These are phyloP conservation scores for Purpureocillium lavendulum DNA, from an alignment of 2,329 filamentous ascomycete species.

Conservation along the genomic window DNA sequence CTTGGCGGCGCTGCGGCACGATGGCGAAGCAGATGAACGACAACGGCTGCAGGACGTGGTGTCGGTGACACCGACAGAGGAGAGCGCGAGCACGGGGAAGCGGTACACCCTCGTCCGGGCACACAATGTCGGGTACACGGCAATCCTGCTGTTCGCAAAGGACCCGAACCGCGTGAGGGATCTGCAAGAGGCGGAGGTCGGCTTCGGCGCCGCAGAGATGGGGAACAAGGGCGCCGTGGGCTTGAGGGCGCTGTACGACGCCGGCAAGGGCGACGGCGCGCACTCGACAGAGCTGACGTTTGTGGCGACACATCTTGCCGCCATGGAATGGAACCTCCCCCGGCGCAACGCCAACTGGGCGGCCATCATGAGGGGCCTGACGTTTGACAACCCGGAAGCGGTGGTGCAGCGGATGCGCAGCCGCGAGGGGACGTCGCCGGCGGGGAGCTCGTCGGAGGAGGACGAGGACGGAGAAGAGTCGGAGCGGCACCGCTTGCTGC, in stretches of 20 bases:
- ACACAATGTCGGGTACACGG: slow-evolving; percentile 82
- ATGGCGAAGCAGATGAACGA: slow-evolving; percentile 9
- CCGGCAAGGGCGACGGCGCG: slow-evolving; percentile 10
- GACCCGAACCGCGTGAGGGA: slow-evolving; percentile 50
- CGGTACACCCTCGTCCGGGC: slow-evolving; percentile 63
- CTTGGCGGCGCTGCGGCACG: slow-evolving; percentile 46
- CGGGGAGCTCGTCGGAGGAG: slow-evolving; percentile 10
- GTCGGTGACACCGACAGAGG: slow-evolving; percentile 7
- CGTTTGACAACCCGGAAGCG: slow-evolving; percentile 55
- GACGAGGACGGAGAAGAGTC: slow-evolving; percentile 6
- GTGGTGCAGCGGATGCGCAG: slow-evolving; percentile 19
- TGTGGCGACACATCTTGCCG: slow-evolving; percentile 78
- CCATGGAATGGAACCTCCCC: slow-evolving; percentile 72
- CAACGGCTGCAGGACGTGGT: slow-evolving; percentile 3
- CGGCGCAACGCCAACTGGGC: slow-evolving; percentile 84
- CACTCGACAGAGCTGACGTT: slow-evolving; percentile 65
- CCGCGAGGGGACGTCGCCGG: slow-evolving; percentile 3
- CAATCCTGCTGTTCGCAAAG: slow-evolving; percentile 74
- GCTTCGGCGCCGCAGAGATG: slow-evolving; percentile 80
- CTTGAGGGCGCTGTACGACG: slow-evolving; percentile 55
- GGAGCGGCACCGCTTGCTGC: slow-evolving; percentile 22
- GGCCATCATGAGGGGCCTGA: slow-evolving; percentile 68
- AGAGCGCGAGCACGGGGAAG: slow-evolving; percentile 14
- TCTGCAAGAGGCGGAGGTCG: slow-evolving; percentile 72
- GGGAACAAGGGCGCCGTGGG: slow-evolving; percentile 94